These are phyloP conservation scores for Floccularia luteovirens DNA, from an alignment of 768 basidiomycete species.

Conservation along the genomic window DNA sequence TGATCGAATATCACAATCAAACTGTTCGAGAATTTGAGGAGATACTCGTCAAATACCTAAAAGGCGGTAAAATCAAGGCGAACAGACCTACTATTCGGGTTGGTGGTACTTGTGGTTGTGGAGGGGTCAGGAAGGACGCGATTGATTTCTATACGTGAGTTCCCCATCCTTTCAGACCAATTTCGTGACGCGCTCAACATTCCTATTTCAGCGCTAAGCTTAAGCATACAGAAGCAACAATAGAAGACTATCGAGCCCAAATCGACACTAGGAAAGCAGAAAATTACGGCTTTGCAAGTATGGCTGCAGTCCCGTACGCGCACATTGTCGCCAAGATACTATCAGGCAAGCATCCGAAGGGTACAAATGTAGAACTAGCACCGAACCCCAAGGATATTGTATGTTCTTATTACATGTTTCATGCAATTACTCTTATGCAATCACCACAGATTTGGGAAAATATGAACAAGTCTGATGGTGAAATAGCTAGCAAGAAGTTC, in stretches of 20 bases:
- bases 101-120: conserved; percentile 76
- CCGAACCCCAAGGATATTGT: conserved; percentile 90
- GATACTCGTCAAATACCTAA: conserved; percentile 85
- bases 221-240: conserved; percentile 63
- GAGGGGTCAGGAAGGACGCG: conserved; percentile 82
- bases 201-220: conserved; percentile 35
- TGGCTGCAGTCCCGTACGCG: conserved; percentile 84
- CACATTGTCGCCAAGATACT: conserved; percentile 78
- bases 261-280: conserved; percentile 75
- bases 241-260: conserved; percentile 65
- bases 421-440: conserved; percentile 2
- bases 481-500: conserved; percentile 56
- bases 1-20: conserved; percentile 88
- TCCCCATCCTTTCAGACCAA: background rate
- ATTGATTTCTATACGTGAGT: conserved; percentile 89
- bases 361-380: conserved; percentile 63
- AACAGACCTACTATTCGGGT: conserved; percentile 76
- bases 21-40: conserved; percentile 92
- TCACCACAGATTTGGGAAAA: conserved; percentile 78
- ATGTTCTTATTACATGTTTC: conserved; percentile 16
- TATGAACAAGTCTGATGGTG: conserved; percentile 64
- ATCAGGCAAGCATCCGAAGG: conserved; percentile 61
- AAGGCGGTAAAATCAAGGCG: conserved; percentile 69
- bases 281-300: conserved; percentile 87
- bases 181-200: conserved; percentile 3